Conservation (phyloP, 345 rosid genomes). For the Euphorbia lathyris region DNA sequence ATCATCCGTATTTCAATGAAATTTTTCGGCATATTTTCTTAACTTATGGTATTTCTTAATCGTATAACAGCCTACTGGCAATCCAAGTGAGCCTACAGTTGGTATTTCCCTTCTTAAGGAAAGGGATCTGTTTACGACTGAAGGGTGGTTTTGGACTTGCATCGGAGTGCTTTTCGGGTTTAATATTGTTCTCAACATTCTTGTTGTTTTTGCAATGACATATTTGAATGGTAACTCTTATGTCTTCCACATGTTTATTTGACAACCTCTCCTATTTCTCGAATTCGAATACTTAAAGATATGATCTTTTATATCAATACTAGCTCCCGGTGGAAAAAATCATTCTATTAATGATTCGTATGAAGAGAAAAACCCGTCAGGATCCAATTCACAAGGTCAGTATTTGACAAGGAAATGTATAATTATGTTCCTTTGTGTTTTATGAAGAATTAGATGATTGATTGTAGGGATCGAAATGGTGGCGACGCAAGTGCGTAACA, state of each 20-base stretch:
- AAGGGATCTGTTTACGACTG: slow-evolving; percentile 16
- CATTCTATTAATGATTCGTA: background rate
- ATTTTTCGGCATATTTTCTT: background rate
- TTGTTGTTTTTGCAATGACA: slow-evolving; percentile 16
- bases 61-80: slow-evolving; percentile 14
- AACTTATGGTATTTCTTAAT: background rate
- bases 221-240: slow-evolving; percentile 16
- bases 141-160: slow-evolving; percentile 21
- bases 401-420: too few species aligned
- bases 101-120: slow-evolving; percentile 17
- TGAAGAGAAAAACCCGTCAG: background rate
- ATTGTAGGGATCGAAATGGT: slow-evolving; percentile 34
- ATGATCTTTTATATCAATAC: slow-evolving; percentile 1
- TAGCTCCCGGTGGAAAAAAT: slow-evolving; percentile 14
- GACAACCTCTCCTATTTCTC: background rate
- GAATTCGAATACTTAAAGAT: background rate
- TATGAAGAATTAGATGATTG: background rate
- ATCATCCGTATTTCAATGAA: background rate
- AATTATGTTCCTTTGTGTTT: too few species aligned
- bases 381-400: slow-evolving; percentile 9
- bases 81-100: slow-evolving; percentile 10
- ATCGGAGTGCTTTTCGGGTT: slow-evolving; percentile 12
- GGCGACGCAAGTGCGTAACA: background rate
- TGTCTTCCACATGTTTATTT: background rate
- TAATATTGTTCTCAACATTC: slow-evolving; percentile 17